These are phyloP conservation scores for Amniculicola lignicola DNA, from an alignment of 495 filamentous ascomycete species.

Conservation along the genomic window DNA sequence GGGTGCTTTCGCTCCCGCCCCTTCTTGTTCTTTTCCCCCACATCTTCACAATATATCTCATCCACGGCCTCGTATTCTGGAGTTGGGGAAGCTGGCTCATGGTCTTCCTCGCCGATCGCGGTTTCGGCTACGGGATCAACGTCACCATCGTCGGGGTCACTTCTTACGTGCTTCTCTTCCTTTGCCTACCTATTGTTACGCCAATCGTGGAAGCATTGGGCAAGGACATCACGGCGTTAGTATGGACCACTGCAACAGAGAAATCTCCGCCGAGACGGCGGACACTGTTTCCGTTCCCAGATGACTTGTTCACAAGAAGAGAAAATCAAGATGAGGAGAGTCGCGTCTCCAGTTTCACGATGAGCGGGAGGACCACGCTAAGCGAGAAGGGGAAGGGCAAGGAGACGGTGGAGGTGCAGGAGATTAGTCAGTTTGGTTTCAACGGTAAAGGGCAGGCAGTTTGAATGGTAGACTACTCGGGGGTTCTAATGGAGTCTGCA, in stretches of 20 bases:
- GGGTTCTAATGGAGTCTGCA: no score
- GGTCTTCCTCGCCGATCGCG: slow-evolving; percentile 22
- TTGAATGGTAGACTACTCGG: no score
- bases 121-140: slow-evolving; percentile 20
- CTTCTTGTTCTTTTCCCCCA: slow-evolving; percentile 46
- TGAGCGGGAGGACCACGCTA: neutral
- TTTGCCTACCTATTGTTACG: slow-evolving; percentile 22
- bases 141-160: slow-evolving; percentile 26
- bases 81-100: slow-evolving; percentile 37
- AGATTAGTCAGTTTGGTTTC: slow-evolving; percentile 2
- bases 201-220: slow-evolving; percentile 30
- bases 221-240: slow-evolving; percentile 27
- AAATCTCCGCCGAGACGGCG: slow-evolving; percentile 20
- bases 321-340: neutral
- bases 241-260: slow-evolving; percentile 25
- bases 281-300: slow-evolving; percentile 30
- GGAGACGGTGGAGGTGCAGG: neutral
- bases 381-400: neutral
- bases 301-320: slow-evolving; percentile 16
- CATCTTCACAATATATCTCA: slow-evolving; percentile 48
- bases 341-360: neutral
- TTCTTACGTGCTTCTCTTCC: slow-evolving; percentile 18
- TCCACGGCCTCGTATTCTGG: slow-evolving; percentile 48
- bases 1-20: slow-evolving; percentile 35
- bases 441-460: no score